Evolutionary conservation across 2,329 filamentous ascomycete species (phyloP), one percentile per base, ranked within the genome.

Genomic region (Emmonsiellopsis sp.): DNA sequence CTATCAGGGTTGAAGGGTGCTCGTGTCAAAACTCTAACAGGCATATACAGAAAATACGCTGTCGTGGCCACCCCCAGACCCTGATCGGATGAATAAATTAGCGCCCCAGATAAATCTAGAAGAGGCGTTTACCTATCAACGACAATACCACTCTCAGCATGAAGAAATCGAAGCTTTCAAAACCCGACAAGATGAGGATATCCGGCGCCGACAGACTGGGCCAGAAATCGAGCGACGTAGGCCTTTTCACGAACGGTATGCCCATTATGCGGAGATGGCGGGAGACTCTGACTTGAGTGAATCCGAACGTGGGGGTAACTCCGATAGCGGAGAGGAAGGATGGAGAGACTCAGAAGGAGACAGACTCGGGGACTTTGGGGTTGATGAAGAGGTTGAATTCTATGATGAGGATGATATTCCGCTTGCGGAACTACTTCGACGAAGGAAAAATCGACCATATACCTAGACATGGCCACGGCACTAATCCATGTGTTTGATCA

Each of bases 291-390:
- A 60, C 13, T 53, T 57, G 36, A 51, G 58, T 9, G 57, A 56
- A 7, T 56, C 60, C 21, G 51, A 57, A 10, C 60, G 59, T 21
- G 58, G 60, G 2, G 56, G 60, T 11, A 60, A 59, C 3, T 60
- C 62, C 9, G 63, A 66, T 51, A 73, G 73, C 56, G 80, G 80
- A 4, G 80, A 83, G 63, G 80, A 83, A 66, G 76, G 71, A 0
- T 85, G 82, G 82, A 74, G 73, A 32, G 83, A 84, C 60, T 75
- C 78, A 0, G 82, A 84, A 61, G 82, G 82, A 3, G 82, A 85
- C 57, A 67, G 80, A 17, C 67, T 85, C 21, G 70, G 77, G 14
- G 82, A 85, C 58, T 85, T 84, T 62, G 82, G 82, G 0, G 79
- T 85, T 49, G 51, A 53, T n/a, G 52, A 54, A 34, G 52, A 51